Base-by-base conservation (phyloP, 352 stramenopile species). In the Salisapilia sapeloensis region DNA sequence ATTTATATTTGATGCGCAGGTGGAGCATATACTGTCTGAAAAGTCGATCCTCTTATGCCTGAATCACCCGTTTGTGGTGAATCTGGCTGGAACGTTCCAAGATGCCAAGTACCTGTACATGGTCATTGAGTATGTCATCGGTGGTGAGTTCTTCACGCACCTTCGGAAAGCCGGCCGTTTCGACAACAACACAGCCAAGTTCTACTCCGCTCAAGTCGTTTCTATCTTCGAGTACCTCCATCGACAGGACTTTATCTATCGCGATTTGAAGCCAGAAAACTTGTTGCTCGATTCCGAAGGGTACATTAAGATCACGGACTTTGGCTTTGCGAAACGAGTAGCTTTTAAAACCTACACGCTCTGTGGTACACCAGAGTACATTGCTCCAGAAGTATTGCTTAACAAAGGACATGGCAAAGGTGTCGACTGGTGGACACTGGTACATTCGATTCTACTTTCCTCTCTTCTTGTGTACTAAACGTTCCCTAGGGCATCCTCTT, bases 211-310 rank as follows among this genome's bases (percentile, higher is more conserved):
- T 11, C 84, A 96, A 35, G 80, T 98, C 24, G 72, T 94, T 27
- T 65, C 92, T 7, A 96, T 97, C 46, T 97, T 98, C 44, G 87
- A 97, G 61, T 96, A 97, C 57, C 71, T 98, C 48, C 92, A 97
- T 51, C 74, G 51, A 18, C 87, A 94, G 48, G 80, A 96, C 57
- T 94, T 97, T 44, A 96, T 97, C 48, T 98, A 98, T 62, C 79
- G 92, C n/a, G 92, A 98, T 60, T 61, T 98, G 29, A 94, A 94
- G 52, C 82, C 84, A 2, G 84, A 96, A 48, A 97, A 97, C 51
- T 56, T 97, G 41, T 56, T 98, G 27, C 69, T 98, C 11, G 90
- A 98, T 46, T 79, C 61, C 30, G 58, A 91, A 38, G 93, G 93
- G 0, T 96, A 95, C 58, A 94, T 97, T 33, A 97, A 96, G 57